Evolutionary conservation across 331 rosid species (phyloP), one percentile per base, ranked within the genome.

Genomic region (Phaseolus coccineus): DNA sequence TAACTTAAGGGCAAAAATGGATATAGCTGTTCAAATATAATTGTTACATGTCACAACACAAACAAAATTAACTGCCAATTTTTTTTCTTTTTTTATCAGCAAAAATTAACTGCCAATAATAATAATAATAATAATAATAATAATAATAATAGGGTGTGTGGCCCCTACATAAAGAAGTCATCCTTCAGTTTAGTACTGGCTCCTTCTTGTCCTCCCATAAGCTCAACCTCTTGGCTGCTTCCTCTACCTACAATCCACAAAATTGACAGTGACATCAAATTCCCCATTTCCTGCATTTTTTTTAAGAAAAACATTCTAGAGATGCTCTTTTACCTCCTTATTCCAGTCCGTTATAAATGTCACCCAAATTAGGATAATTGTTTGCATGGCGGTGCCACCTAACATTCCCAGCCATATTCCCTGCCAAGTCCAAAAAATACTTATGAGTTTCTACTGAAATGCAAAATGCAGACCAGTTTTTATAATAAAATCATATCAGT

Each of bases 351-450:
- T 82, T 39, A 87, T 88, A 50, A 80, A 76, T 30, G 97, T 94
- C 22, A 90, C 68, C 96, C 94, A 92, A 1, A 88, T 0, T 27
- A 94, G 74, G 69, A 94, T 89, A 40, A 84, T 1, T 2, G 98
- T 91, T 81, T 94, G 97, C 77, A 88, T 78, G 2, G 72, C 1
- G 0, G 94, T 92, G 7, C 96, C 98, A 14, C 90, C 89, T 0
- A 89, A 74, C 93, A 94, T 91, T 61, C 98, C 98, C 69, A 88
- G 24, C 97, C 97, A 94, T 69, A 94, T 85, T 56, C 98, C 98
- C 98, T 94, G 4, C 73, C 58, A 46, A 4, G 51, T 46, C 2
- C 8, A 46, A 12, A 11, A 12, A 3, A 12, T 3, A 6, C 12
- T 4, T 46, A 46, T 46, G 3, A 11, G 1, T 46, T 46, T 46